Evolutionary conservation across 139 green algal genomes (phyloP).

Genomic region (Parachlorella kessleri): DNA sequence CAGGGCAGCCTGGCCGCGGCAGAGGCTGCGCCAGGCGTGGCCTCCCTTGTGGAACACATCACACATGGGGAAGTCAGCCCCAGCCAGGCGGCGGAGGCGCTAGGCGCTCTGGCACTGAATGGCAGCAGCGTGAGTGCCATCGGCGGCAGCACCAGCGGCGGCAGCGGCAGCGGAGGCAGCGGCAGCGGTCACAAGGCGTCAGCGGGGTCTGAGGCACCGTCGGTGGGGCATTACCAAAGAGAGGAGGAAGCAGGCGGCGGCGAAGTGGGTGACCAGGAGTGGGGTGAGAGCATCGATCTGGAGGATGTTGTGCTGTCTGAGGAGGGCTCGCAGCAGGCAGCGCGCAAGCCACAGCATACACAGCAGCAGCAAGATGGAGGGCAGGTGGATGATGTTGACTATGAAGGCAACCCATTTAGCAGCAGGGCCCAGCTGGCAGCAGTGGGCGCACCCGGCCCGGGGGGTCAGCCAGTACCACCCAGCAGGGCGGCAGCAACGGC

Average conservation of each 20-base stretch:
- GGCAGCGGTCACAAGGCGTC: not conserved
- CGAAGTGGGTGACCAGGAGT: not conserved
- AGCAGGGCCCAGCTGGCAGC: not conserved
- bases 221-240: too few species aligned
- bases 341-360: too few species aligned
- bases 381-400: too few species aligned
- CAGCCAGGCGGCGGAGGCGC: not conserved
- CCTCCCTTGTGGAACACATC: not conserved
- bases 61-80: not conserved
- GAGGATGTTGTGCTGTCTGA: not conserved
- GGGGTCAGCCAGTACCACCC: not conserved
- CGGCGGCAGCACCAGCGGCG: not conserved
- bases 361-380: too few species aligned
- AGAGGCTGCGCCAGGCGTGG: not conserved
- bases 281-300: not conserved
- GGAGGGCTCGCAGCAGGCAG: not conserved
- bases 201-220: not conserved
- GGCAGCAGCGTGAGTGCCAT: not conserved
- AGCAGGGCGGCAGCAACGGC: not conserved
- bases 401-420: too few species aligned
- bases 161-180: not conserved
- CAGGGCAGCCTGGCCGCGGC: not conserved
- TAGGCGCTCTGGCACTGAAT: not conserved
- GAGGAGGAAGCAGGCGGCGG: not conserved
- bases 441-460: not conserved